Base-by-base conservation (phyloP, 768 basidiomycete genomes). In the Chiua virens region DNA sequence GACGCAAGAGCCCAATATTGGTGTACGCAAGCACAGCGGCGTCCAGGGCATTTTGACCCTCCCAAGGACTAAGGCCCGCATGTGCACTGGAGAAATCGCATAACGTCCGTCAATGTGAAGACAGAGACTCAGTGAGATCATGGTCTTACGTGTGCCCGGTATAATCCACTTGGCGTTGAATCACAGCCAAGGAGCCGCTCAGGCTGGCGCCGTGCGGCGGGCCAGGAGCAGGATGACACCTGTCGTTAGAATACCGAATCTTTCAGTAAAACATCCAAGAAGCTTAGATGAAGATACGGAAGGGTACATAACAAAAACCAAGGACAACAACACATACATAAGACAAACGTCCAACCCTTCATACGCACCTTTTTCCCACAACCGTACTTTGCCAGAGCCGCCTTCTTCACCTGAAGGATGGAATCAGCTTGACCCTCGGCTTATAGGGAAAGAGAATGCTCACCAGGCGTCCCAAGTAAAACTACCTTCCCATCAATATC, bases 11-110 rank as follows among this genome's bases (percentile, higher is more conserved):
- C 0, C 88, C 83, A 18, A 95, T 80, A 53, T 82, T 87, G 45
- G 79, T 87, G 63, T 93, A 93, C 11, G 87, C 86, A 5, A 90
- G 74, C 3, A 92, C 86, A 13, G 89, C 90, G 1, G 92, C 92
- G 61, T 95, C 91, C 8, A 92, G 72, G 1, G 90, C 87, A 56
- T 93, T 92, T 54, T 75, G 77, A 2, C 89, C 90, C 60, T 92
- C 87, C 90, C 90, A 92, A n/a, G 90, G 91, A 17, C 86, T 86
- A 22, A 87, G 74, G 1, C 83, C 83, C 0, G 88, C 89, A 62
- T 90, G 89, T 5, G 89, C 87, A 17, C 88, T 89, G 50, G 28
- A 5, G 30, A 30, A 10, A 30, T 14, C 1, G 10, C 11, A 2
- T n/a, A 2, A 27, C 6, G 18, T 27, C 17, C 27, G 27, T 22